Base-by-base conservation (phyloP, 1,284 basidiomycete species). In the Fomitopsis schrenkii region DNA sequence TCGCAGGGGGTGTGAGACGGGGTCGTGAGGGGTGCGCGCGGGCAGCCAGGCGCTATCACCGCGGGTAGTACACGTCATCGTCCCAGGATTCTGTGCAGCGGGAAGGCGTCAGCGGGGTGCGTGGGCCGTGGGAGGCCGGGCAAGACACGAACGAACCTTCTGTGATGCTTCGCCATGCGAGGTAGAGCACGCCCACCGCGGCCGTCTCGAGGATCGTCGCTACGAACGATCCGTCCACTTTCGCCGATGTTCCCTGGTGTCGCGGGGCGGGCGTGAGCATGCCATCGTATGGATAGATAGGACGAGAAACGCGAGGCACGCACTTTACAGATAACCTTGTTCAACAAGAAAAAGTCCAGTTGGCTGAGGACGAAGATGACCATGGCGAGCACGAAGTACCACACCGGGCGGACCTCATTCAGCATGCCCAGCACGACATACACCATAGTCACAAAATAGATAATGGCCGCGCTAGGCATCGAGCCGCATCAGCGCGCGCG, bases 111-210 rank as follows among this genome's bases (percentile, higher is more conserved):
- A 36, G 15, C 26, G 33, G 41, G 5, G 28, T 28, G 22, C 6
- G 38, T 14, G 14, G 22, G 30, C 30, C 42, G 19, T 15, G 40
- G 22, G 33, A 42, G 28, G 28, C 44, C 9, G 22, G 36, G 30
- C 42, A 50, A 30, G 50, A 30, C 19, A 35, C 5, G 38, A 8
- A 77, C 86, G 66, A 63, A 93, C 91, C 87, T 84, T 93, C 91
- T 14, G 91, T 93, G 65, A 93, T 93, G 70, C 87, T 87, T 72
- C 80, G 82, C 94, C 94, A 95, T 28, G 85, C 93, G 17, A 89
- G 71, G 73, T 86, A 94, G 19, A 95, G 66, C 14, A 84, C 77
- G n/a, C 79, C 82, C 0, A 95, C 83, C 0, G 89, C 75, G 0
- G 83, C 85, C 0, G 91, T 91, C 71, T 93, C 91, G 46, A 93